Percentiles rank a stretch among this genome's conserved stretches.
Evolutionary conservation across 768 basidiomycete genomes (phyloP).

Genomic region (Rhizopogon sp.): DNA sequence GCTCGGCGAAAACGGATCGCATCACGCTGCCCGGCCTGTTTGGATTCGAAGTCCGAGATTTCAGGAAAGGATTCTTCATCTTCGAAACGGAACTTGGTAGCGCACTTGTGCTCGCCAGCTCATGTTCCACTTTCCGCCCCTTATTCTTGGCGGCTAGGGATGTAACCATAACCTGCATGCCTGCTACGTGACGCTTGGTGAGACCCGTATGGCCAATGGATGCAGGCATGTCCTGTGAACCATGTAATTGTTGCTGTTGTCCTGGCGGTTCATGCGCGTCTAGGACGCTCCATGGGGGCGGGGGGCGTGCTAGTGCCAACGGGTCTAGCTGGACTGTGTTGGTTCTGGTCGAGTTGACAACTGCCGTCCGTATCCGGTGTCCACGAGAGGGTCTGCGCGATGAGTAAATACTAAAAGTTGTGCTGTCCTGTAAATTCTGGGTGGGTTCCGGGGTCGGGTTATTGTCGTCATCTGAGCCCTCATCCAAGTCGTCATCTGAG

Average conservation of each 20-base stretch:
- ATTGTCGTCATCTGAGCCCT: background rate
- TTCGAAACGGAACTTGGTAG: background rate
- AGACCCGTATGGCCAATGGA: slow-evolving; percentile 21
- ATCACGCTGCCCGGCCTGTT: background rate
- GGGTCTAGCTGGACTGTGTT: slow-evolving; percentile 10
- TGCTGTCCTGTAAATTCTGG: background rate
- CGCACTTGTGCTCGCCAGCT: slow-evolving; percentile 12
- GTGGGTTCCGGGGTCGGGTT: background rate
- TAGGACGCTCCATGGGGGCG: slow-evolving; percentile 20
- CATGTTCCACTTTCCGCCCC: slow-evolving; percentile 15
- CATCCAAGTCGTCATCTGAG: background rate
- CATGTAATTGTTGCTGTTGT: background rate
- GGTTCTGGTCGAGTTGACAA: background rate
- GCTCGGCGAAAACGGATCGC: slow-evolving; percentile 12
- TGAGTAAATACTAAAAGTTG: no score
- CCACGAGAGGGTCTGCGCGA: background rate
- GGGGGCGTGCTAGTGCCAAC: slow-evolving; percentile 21
- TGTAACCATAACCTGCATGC: slow-evolving; percentile 14
- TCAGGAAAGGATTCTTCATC: slow-evolving; percentile 20
- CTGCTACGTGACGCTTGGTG: slow-evolving; percentile 17
- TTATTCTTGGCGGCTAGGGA: slow-evolving; percentile 13
- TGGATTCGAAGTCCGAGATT: background rate
- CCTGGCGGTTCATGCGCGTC: background rate
- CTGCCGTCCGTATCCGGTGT: background rate
- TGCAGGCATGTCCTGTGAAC: background rate